Evolutionary conservation across 2,329 filamentous ascomycete species (phyloP).

Genomic region (Claviceps maximensis): DNA sequence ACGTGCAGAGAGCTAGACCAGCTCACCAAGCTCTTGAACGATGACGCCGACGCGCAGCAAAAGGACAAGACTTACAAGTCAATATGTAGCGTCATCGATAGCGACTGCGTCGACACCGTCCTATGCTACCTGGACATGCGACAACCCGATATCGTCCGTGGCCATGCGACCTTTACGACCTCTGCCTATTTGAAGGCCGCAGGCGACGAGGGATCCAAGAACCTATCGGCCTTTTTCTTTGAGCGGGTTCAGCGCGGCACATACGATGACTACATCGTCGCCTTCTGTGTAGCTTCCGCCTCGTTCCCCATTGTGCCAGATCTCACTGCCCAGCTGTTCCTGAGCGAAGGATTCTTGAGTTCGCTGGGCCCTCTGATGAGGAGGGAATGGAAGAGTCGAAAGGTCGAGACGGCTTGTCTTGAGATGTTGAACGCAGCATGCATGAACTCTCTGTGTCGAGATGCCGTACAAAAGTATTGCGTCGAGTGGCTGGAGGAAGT

Average conservation of each 20-base stretch:
- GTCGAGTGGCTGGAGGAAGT: conserved; percentile 77
- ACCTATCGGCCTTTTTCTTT: conserved; percentile 63
- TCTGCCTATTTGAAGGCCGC: conserved; percentile 75
- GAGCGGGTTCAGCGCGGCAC: conserved; percentile 58
- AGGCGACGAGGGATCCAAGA: conserved; percentile 53
- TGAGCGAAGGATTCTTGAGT: conserved; percentile 75
- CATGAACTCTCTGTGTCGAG: conserved; percentile 69
- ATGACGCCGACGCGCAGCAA: conserved; percentile 35
- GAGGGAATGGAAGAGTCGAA: conserved; percentile 68
- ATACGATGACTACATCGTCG: conserved; percentile 78
- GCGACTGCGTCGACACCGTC: conserved; percentile 70
- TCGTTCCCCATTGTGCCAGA: conserved; percentile 78
- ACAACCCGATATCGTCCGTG: conserved; percentile 57
- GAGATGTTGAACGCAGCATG: conserved; percentile 88
- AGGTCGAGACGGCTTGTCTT: conserved; percentile 74
- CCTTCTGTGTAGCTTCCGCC: conserved; percentile 81
- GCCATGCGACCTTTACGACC: conserved; percentile 68
- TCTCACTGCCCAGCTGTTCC: conserved; percentile 64
- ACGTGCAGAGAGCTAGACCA: conserved; percentile 45
- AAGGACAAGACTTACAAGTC: conserved; percentile 29
- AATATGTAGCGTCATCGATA: conserved; percentile 52
- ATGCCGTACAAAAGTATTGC: conserved; percentile 75
- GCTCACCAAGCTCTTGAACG: conserved; percentile 45
- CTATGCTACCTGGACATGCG: conserved; percentile 79
- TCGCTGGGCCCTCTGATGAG: conserved; percentile 65